A percentile compares a stretch with the other conserved stretches of the same genome.
Conservation (phyloP, 78 protist genomes). For the Dictyostelium discoideum region dicty_2.7 NC_007090.3:3722001-3722500, state of each 20-base stretch:
- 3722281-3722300: not conserved
- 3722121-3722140: constrained; percentile 79
- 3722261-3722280: not conserved
- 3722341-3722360: not conserved
- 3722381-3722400: constrained; percentile 89
- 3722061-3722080: constrained; percentile 64
- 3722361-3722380: constrained; percentile 62
- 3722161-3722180: constrained; percentile 44
- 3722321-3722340: not conserved
- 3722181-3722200: constrained; percentile 77
- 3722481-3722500: constrained; percentile 89
- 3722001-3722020: constrained; percentile 91
- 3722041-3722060: constrained; percentile 65
- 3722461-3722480: constrained; percentile 90
- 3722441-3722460: constrained; percentile 90
- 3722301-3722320: not conserved
- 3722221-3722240: not conserved
- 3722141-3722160: constrained; percentile 84
- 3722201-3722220: constrained; percentile 5
- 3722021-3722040: constrained; percentile 88
- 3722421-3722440: constrained; percentile 77
- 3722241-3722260: not conserved
- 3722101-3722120: constrained; percentile 46
- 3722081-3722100: constrained; percentile 81
- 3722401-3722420: constrained; percentile 90